Evolutionary conservation across 306 rosid species (phyloP).

Genomic region (Vachellia collinsii): DNA sequence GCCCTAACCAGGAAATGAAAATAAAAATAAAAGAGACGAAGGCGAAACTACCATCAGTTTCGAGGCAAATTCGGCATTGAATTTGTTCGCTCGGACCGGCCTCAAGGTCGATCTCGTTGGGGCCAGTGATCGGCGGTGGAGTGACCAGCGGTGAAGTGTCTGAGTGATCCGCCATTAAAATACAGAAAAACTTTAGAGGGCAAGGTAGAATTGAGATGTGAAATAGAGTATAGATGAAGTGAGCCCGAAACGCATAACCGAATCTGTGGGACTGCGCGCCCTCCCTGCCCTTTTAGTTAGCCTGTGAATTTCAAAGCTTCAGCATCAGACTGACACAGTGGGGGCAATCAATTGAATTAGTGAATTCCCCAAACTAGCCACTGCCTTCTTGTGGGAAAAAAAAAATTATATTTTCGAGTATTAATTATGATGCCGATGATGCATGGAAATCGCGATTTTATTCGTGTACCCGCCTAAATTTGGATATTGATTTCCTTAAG

Average conservation of each 20-base stretch:
- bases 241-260: slow-evolving; percentile 12
- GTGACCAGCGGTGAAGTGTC: slow-evolving; percentile 80
- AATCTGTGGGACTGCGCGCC: background rate
- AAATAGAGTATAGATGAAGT: background rate
- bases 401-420: background rate
- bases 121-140: slow-evolving; percentile 56
- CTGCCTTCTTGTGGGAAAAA: background rate
- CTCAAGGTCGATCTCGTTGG: slow-evolving; percentile 79
- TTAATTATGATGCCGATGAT: background rate
- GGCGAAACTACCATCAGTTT: slow-evolving; percentile 65
- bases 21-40: slow-evolving; percentile 7
- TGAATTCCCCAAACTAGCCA: slow-evolving; percentile 2
- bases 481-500: background rate
- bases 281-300: background rate
- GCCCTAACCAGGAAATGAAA: slow-evolving; percentile 36
- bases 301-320: background rate
- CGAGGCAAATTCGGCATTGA: slow-evolving; percentile 88
- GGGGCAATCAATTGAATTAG: background rate
- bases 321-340: background rate
- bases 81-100: slow-evolving; percentile 78
- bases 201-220: background rate
- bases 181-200: slow-evolving; percentile 38
- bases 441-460: no score
- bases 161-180: slow-evolving; percentile 75
- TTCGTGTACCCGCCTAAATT: background rate